Evolutionary conservation across 169 alveolate species (phyloP).

Genomic region (Perkinsus marinus): DNA sequence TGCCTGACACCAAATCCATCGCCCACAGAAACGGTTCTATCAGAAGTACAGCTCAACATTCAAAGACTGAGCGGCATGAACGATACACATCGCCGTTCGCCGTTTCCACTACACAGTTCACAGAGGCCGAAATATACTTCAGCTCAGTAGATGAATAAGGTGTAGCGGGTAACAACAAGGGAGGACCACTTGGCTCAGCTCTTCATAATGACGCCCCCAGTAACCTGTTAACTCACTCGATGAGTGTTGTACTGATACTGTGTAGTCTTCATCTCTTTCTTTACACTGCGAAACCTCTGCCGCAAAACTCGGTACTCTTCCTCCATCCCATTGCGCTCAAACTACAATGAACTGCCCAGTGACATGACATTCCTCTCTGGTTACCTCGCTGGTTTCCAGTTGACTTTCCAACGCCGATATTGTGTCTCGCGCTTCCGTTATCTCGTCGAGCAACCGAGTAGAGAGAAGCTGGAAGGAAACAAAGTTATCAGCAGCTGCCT

Average conservation of each 20-base stretch:
- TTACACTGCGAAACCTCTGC: background rate
- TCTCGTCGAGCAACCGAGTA: background rate
- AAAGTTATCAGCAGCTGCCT: too few relatives aligned
- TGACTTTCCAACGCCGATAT: background rate
- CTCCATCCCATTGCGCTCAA: background rate
- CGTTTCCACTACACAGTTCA: too few relatives aligned
- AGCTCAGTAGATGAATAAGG: too few relatives aligned
- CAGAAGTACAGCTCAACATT: too few relatives aligned
- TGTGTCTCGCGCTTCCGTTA: background rate
- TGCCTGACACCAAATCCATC: background rate
- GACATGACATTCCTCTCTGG: background rate
- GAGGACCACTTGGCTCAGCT: too few relatives aligned
- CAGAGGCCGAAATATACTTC: too few relatives aligned
- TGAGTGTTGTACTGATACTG: background rate
- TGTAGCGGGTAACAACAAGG: too few relatives aligned
- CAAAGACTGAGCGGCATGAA: too few relatives aligned
- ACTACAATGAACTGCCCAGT: background rate
- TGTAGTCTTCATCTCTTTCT: background rate
- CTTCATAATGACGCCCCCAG: too few relatives aligned
- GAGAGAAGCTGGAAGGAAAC: background rate
- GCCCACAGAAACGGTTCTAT: too few relatives aligned
- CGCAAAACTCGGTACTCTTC: background rate
- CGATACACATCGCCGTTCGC: too few relatives aligned
- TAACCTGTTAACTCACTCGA: background rate
- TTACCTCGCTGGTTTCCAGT: background rate